A percentile compares a stretch with the other conserved stretches of the same genome.
Conservation (phyloP, 352 stramenopile genomes). For the Globisporangium camurandrum region DNA sequence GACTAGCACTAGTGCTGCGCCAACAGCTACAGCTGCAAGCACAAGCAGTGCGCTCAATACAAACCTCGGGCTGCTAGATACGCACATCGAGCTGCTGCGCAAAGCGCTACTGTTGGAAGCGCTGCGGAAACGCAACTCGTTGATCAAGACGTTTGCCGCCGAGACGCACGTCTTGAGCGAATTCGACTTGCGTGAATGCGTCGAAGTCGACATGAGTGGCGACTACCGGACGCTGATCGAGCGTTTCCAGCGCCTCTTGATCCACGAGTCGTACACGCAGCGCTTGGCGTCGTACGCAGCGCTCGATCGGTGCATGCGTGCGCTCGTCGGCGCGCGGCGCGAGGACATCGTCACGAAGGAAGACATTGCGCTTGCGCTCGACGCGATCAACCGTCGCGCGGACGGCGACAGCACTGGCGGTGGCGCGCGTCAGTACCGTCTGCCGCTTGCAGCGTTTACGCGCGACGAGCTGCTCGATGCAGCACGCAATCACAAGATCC, state of each 20-base stretch:
- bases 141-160: slow-evolving; percentile 52
- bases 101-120: slow-evolving; percentile 59
- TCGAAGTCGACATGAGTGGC: slow-evolving; percentile 56
- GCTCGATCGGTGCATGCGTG: slow-evolving; percentile 57
- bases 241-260: slow-evolving; percentile 52
- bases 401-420: too few species aligned
- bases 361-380: slow-evolving; percentile 46
- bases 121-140: slow-evolving; percentile 62
- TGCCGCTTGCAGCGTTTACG: slow-evolving; percentile 59
- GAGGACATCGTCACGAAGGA: slow-evolving; percentile 65
- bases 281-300: slow-evolving; percentile 51
- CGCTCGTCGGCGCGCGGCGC: slow-evolving; percentile 26
- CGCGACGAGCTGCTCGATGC: slow-evolving; percentile 48
- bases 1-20: neutral
- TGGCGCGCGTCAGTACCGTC: slow-evolving; percentile 21
- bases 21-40: too few species aligned
- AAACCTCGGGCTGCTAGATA: slow-evolving; percentile 52
- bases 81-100: slow-evolving; percentile 52
- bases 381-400: slow-evolving; percentile 4
- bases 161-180: slow-evolving; percentile 38
- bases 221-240: slow-evolving; percentile 65
- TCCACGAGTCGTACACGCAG: slow-evolving; percentile 63
- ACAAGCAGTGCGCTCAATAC: slow-evolving; percentile 32
- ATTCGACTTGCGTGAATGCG: slow-evolving; percentile 34
- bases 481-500: slow-evolving; percentile 34